These are phyloP conservation scores for Raphidocelis subcapitata DNA, from an alignment of 139 green algal species.

Conservation along the genomic window DNA sequence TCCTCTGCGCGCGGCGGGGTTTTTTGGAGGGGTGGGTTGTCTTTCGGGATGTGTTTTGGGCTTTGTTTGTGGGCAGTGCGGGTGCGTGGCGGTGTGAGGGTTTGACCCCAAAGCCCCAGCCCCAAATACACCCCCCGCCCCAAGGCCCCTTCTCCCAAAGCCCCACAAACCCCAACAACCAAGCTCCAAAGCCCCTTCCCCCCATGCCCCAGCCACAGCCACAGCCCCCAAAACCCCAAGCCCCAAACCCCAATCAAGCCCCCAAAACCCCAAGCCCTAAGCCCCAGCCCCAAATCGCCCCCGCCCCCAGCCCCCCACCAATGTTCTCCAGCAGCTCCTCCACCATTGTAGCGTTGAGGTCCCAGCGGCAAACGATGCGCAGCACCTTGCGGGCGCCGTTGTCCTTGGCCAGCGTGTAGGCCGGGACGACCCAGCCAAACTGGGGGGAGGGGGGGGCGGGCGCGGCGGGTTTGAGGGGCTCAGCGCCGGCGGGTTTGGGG, in stretches of 20 bases:
- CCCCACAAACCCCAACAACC: too few relatives aligned
- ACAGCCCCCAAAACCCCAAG: background rate
- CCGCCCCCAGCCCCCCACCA: slow-evolving; percentile 29
- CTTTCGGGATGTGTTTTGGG: background rate
- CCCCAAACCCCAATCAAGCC: background rate
- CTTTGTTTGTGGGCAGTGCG: background rate
- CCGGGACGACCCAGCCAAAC: slow-evolving; percentile 66
- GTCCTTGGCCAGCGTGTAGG: slow-evolving; percentile 57
- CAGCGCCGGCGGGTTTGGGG: too few relatives aligned
- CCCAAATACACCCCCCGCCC: background rate
- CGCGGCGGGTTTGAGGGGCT: too few relatives aligned
- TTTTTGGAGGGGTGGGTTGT: background rate
- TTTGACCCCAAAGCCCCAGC: background rate
- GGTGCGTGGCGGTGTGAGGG: background rate
- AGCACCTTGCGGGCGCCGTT: slow-evolving; percentile 25
- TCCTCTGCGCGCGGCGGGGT: too few relatives aligned
- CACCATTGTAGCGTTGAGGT: slow-evolving; percentile 45
- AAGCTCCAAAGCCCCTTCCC: too few relatives aligned
- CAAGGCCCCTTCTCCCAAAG: too few relatives aligned
- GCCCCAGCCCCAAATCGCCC: slow-evolving; percentile 52
- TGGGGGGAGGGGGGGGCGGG: too few relatives aligned
- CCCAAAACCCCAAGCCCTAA: background rate
- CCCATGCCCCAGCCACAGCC: background rate
- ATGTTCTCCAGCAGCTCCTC: slow-evolving; percentile 51
- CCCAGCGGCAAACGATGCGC: slow-evolving; percentile 41